phyloP scores from a whole-genome alignment of 176 grass and related monocot species.

The Oryza australiensis region DNA sequence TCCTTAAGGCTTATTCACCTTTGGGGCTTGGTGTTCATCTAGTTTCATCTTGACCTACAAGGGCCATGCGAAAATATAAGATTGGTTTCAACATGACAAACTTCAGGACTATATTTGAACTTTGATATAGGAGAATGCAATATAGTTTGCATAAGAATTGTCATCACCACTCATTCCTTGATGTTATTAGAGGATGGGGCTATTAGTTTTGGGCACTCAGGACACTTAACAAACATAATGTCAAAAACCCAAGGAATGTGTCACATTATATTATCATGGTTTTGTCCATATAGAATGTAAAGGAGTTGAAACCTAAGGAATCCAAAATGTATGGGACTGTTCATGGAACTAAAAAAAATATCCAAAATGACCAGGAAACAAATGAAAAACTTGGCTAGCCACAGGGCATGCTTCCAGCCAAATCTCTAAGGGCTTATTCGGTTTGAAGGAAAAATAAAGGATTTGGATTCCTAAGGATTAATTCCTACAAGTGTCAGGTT shows the following conservation, averaged over 20 bases:
- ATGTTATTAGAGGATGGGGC: background rate
- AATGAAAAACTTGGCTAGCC: background rate
- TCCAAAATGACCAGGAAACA: background rate
- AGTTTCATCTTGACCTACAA: conserved; percentile 96
- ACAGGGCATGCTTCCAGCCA: background rate
- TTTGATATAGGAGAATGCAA: conserved; percentile 7
- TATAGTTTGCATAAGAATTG: background rate
- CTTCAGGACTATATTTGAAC: background rate
- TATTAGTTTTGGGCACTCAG: background rate
- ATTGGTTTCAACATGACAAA: conserved; percentile 45
- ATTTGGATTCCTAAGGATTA: no score
- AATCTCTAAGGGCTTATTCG: no score
- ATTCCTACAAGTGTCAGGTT: no score
- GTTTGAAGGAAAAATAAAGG: no score
- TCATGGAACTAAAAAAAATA: background rate
- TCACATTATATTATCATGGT: background rate
- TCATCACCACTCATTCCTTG: background rate
- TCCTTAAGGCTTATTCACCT: conserved; percentile 63
- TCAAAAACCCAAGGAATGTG: conserved; percentile 3
- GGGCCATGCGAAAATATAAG: conserved; percentile 43
- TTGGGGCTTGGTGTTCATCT: conserved; percentile 80
- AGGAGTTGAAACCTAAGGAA: background rate
- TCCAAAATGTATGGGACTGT: background rate
- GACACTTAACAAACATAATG: background rate
- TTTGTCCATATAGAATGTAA: background rate